Evolutionary conservation across 23 red algal genomes (phyloP).

Genomic region (Gracilariopsis chorda): DNA sequence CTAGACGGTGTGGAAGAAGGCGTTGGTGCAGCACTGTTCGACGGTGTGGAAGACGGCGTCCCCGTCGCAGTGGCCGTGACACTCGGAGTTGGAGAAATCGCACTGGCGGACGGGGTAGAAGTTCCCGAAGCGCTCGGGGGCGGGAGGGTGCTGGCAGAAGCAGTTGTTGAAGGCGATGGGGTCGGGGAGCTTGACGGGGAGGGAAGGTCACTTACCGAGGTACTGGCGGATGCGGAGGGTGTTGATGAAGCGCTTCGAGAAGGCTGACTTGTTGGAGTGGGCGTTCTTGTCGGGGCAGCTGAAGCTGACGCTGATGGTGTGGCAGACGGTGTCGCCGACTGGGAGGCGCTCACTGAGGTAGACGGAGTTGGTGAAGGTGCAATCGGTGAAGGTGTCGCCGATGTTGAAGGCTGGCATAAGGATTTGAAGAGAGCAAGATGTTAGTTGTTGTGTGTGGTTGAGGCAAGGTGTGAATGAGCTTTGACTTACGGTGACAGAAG

Average conservation of each 20-base stretch:
- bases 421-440: neutral
- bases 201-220: neutral
- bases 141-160: neutral
- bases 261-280: neutral
- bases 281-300: neutral
- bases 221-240: too few species aligned
- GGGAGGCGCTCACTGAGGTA: too few species aligned
- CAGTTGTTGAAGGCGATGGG: neutral
- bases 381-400: neutral
- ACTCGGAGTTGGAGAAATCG: neutral
- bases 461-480: neutral
- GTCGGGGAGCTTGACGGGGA: neutral
- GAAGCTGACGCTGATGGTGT: neutral
- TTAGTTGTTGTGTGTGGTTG: neutral
- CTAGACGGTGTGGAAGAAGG: neutral
- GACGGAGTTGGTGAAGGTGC: too few species aligned
- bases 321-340: neutral
- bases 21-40: too few species aligned
- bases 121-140: neutral
- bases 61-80: neutral
- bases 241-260: neutral
- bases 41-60: neutral
- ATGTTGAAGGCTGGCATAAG: neutral
- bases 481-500: conserved; percentile 32
- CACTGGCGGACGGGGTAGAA: neutral